Base-by-base conservation (phyloP, 306 rosid species). In the Pterocarpus macrocarpus region DNA sequence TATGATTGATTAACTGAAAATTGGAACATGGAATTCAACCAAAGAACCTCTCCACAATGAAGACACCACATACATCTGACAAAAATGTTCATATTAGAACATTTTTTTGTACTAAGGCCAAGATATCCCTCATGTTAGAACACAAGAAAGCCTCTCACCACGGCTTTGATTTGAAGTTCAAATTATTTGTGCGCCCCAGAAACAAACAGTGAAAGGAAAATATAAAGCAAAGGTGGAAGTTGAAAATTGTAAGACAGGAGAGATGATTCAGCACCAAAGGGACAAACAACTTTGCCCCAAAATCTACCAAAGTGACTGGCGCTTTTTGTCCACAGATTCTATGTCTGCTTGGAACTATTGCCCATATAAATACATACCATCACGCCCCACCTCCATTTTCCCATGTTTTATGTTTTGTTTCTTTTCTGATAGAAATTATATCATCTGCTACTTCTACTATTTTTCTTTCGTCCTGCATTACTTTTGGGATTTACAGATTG, bases 231-330 rank as follows among this genome's bases (percentile, higher is more conserved):
- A 16, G 58, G 69, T 69, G 57, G 49, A 64, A 65, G 62, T 16
- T 75, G 85, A 52, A 75, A 79, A 52, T 33, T 56, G 83, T 53
- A 41, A 49, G 77, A 80, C 57, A 59, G 67, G 65, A 63, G 58
- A 65, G 66, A 62, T 17, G 64, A 83, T 64, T 35, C 30, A 74
- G 69, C 69, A 69, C 83, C 73, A 59, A 81, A 59, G 80, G 78
- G 93, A 85, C 92, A 92, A 86, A 82, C 75, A 70, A 90, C 94
- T 89, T 87, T 76, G 7, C 41, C 52, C 1, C 61, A 66, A 83
- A 84, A 87, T 84, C 76, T 53, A 83, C 39, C n/a, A 52, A 56
- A 45, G 72, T 75, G 61, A 73, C 79, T 44, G 47, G 22, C 52
- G 34, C 49, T 52, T 80, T 76, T 55, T 81, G 81, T 73, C 81